Conservation (phyloP, 495 filamentous ascomycete species). For the Xylaria grammica region DNA sequence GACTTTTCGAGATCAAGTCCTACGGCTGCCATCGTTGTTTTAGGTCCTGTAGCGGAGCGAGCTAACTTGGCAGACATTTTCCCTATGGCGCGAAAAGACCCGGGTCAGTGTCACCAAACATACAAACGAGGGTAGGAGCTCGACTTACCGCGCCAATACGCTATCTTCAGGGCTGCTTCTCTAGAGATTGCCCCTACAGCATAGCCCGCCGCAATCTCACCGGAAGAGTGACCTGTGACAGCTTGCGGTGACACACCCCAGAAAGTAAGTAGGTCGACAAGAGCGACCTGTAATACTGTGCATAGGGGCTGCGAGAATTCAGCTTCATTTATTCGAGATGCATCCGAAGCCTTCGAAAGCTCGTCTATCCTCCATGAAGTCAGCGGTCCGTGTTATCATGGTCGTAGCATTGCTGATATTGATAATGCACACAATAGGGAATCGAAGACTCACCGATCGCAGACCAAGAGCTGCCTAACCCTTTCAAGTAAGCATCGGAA, state of each 20-base stretch:
- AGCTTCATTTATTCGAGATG: constrained; percentile 42
- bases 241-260: constrained; percentile 57
- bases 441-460: constrained; percentile 20
- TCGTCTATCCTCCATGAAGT: constrained; percentile 8
- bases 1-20: constrained; percentile 28
- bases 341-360: constrained; percentile 1
- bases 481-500: constrained; percentile 24
- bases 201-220: constrained; percentile 61
- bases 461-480: constrained; percentile 32
- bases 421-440: background rate
- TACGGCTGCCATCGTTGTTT: constrained; percentile 46
- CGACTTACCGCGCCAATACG: constrained; percentile 44
- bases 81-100: background rate
- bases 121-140: too few species aligned
- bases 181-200: constrained; percentile 51
- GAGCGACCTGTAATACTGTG: constrained; percentile 50
- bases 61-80: constrained; percentile 20
- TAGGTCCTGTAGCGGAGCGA: background rate
- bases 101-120: background rate
- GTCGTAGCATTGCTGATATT: background rate
- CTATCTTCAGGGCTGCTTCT: constrained; percentile 53
- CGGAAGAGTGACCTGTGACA: constrained; percentile 64
- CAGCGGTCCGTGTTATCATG: background rate
- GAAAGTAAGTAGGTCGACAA: constrained; percentile 55
- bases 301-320: constrained; percentile 51